Conservation (phyloP, 208 protist genomes). For the Entamoeba dispar region DNA sequence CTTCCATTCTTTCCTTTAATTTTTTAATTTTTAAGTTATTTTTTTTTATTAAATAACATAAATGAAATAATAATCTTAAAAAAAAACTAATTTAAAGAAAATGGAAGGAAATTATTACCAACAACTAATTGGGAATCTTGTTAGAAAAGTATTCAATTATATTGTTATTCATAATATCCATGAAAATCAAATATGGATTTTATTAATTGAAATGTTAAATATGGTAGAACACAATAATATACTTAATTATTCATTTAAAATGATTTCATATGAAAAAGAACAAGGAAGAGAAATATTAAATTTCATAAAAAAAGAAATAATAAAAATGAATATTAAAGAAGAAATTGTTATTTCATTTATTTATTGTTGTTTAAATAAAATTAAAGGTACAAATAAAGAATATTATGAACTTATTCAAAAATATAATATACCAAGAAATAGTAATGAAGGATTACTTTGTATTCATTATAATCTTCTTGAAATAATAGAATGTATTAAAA, state of each 20-base stretch:
- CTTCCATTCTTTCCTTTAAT: not conserved
- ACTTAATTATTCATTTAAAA: not conserved
- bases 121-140: not conserved
- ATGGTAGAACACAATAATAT: not conserved
- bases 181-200: not conserved
- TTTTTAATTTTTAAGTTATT: too few relatives aligned
- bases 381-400: not conserved
- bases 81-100: too few relatives aligned
- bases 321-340: not conserved
- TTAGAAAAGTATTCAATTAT: not conserved
- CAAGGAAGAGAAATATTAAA: not conserved
- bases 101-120: not conserved
- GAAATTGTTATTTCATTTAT: not conserved
- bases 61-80: too few relatives aligned
- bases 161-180: not conserved
- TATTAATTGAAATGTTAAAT: not conserved
- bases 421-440: not conserved
- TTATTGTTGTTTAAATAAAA: not conserved
- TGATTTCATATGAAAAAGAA: not conserved
- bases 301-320: not conserved
- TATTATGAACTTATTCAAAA: not conserved
- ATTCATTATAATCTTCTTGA: too few relatives aligned
- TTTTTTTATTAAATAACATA: too few relatives aligned
- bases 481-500: too few relatives aligned
- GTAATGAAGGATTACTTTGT: too few relatives aligned